Percentiles rank a stretch among this genome's conserved stretches.
phyloP scores from a whole-genome alignment of 2,329 filamentous ascomycete genomes.

The Talaromyces marneffei region DNA sequence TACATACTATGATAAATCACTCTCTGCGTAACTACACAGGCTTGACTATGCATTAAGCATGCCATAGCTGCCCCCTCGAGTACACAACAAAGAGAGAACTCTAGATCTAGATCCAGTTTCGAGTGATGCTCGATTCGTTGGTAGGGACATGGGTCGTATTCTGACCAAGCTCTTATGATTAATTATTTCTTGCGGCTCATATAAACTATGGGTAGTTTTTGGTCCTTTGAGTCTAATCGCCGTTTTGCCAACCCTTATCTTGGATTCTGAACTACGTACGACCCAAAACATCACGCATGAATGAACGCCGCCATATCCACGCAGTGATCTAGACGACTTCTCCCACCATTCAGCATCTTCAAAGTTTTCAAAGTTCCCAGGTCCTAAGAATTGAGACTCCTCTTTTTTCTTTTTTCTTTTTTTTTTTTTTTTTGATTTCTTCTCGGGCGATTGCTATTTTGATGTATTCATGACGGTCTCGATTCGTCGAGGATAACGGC shows the following conservation, averaged over 20 bases:
- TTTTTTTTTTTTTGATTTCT: too few species aligned
- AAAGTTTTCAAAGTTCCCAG: background rate
- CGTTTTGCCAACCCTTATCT: background rate
- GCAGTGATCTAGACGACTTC: background rate
- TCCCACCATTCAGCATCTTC: background rate
- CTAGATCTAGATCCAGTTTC: background rate
- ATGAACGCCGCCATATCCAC: background rate
- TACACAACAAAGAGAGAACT: background rate
- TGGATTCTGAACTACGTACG: background rate
- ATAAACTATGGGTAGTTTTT: background rate
- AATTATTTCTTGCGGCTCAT: background rate
- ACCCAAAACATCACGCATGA: background rate
- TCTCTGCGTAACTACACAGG: background rate
- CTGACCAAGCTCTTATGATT: background rate
- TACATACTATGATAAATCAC: background rate
- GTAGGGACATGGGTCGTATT: background rate
- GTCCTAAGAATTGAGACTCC: background rate
- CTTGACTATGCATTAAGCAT: background rate
- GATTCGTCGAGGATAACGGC: background rate
- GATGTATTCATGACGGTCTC: background rate
- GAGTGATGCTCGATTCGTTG: background rate
- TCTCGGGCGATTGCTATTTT: too few species aligned
- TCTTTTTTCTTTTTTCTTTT: background rate
- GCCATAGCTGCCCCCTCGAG: background rate
- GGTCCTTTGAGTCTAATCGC: background rate